These are phyloP conservation scores for Clavispora santaluciae DNA, from an alignment of 805 yeast species.

Conservation along the genomic window DNA sequence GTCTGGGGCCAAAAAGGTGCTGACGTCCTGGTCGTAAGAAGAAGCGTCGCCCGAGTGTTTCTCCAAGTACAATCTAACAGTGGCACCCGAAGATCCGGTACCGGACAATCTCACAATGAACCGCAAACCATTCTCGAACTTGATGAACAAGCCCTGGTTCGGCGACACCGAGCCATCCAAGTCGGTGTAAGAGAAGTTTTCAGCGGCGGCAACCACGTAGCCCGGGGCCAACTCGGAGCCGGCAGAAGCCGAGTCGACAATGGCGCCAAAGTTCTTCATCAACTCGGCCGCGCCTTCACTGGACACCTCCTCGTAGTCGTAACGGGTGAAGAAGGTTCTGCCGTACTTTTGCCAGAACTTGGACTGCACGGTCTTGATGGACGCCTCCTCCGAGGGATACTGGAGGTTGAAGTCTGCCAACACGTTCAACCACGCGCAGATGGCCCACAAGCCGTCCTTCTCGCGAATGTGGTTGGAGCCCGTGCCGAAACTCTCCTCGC, in stretches of 20 bases:
- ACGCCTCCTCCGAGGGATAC: conserved; percentile 53
- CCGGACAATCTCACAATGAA: conserved; percentile 90
- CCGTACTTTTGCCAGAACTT: conserved; percentile 92
- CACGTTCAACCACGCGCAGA: conserved; percentile 94
- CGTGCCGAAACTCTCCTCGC: conserved; percentile 97
- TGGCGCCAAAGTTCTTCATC: conserved; percentile 40
- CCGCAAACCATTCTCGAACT: conserved; percentile 75
- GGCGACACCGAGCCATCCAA: conserved; percentile 85
- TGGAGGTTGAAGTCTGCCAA: conserved; percentile 72
- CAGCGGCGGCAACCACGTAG: conserved; percentile 65
- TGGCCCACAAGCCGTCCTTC: conserved; percentile 97
- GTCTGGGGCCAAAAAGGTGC: conserved; percentile 61
- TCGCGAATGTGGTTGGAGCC: conserved; percentile 97
- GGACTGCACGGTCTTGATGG: conserved; percentile 75
- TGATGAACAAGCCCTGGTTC: conserved; percentile 86
- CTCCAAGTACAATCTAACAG: conserved; percentile 88
- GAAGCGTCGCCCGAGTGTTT: conserved; percentile 62
- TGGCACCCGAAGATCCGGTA: conserved; percentile 97
- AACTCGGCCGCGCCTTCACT: conserved; percentile 70
- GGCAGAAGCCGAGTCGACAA: conserved; percentile 27
- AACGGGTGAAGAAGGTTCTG: conserved; percentile 94
- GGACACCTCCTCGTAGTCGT: conserved; percentile 83
- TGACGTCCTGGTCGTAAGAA: conserved; percentile 49
- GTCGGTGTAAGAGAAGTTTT: conserved; percentile 88
- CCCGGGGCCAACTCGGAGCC: conserved; percentile 50